Conservation (phyloP, 345 rosid species). For the Syzygium aromaticum region DNA sequence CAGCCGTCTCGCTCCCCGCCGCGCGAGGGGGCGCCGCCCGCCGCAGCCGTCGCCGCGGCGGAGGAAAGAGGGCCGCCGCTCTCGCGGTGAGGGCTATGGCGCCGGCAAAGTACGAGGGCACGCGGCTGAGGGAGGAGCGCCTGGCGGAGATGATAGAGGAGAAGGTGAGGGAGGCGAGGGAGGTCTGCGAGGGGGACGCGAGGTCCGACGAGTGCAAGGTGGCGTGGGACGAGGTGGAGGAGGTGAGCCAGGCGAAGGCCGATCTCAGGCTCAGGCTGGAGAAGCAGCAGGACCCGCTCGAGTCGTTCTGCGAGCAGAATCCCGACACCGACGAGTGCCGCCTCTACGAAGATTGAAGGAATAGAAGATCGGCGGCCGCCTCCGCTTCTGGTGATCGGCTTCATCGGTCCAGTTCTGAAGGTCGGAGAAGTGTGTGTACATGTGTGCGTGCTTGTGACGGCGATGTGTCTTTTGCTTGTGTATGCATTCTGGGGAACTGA, state of each 20-base stretch:
- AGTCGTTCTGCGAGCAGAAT: slow-evolving; percentile 60
- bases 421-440: background rate
- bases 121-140: slow-evolving; percentile 56
- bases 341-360: slow-evolving; percentile 37
- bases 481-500: background rate
- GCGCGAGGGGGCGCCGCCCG: background rate
- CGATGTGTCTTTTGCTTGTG: background rate
- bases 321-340: slow-evolving; percentile 82
- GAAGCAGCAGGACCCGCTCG: slow-evolving; percentile 56
- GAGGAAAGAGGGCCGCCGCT: background rate
- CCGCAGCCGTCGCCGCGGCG: background rate
- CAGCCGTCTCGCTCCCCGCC: background rate
- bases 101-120: slow-evolving; percentile 56
- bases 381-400: background rate
- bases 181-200: slow-evolving; percentile 50
- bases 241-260: slow-evolving; percentile 83
- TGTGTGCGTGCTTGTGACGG: background rate
- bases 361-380: too few relatives aligned
- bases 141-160: slow-evolving; percentile 60
- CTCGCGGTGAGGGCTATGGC: slow-evolving; percentile 7
- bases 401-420: background rate
- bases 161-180: slow-evolving; percentile 67
- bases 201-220: slow-evolving; percentile 62
- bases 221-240: slow-evolving; percentile 96
- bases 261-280: slow-evolving; percentile 39